Evolutionary conservation across 192 early-diverging fungal genomes (phyloP).

Genomic region (Pecoramyces ruminantium): DNA sequence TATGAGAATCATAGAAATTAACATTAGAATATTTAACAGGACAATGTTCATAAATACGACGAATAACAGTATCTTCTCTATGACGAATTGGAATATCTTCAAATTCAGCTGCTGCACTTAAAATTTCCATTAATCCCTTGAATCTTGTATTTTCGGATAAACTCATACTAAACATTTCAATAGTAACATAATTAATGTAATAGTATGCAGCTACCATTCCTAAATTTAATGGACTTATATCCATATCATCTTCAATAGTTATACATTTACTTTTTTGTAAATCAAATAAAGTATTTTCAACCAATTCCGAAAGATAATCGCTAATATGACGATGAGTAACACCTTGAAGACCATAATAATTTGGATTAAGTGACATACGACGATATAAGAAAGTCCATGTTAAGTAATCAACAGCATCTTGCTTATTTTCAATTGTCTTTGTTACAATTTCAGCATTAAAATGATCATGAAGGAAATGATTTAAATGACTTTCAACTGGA

Average conservation of each 20-base stretch:
- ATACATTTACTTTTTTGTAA: conserved; percentile 74
- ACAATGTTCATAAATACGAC: conserved; percentile 61
- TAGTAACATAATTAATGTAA: conserved; percentile 83
- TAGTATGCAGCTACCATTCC: conserved; percentile 98
- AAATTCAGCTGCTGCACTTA: conserved; percentile 86
- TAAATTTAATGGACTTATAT: conserved; percentile 68
- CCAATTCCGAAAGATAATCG: conserved; percentile 84
- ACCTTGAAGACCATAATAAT: conserved; percentile 75
- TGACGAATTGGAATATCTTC: conserved; percentile 82
- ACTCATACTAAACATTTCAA: conserved; percentile 83
- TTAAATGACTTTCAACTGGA: conserved; percentile 87
- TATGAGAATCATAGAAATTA: conserved; percentile 73
- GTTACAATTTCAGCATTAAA: conserved; percentile 95
- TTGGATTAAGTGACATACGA: conserved; percentile 88
- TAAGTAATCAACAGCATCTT: conserved; percentile 96
- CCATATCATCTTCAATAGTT: conserved; percentile 46
- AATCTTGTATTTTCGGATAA: conserved; percentile 74
- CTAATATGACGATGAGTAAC: conserved; percentile 70
- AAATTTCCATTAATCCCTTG: conserved; percentile 79
- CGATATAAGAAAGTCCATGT: conserved; percentile 98
- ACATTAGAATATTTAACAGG: conserved; percentile 53
- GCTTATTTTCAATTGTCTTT: conserved; percentile 87
- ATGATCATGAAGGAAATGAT: conserved; percentile 87
- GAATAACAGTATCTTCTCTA: conserved; percentile 69
- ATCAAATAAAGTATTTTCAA: conserved; percentile 78